These are phyloP conservation scores for Pterula multifida DNA, from an alignment of 1,284 basidiomycete species.

Conservation along the genomic window DNA sequence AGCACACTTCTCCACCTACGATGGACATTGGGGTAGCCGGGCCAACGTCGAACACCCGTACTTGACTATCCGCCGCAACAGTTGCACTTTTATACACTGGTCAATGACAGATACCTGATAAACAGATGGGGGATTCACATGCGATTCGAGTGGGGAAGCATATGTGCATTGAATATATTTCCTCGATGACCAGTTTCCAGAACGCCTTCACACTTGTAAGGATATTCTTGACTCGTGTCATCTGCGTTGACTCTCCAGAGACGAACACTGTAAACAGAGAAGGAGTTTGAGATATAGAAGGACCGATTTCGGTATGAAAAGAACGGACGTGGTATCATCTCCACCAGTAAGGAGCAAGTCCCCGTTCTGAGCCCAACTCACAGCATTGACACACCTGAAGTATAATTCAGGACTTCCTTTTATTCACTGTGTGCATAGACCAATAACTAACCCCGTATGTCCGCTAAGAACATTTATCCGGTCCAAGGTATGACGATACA, in stretches of 20 bases:
- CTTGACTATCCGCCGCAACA: conserved; percentile 70
- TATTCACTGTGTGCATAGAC: no score
- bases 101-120: conserved; percentile 12
- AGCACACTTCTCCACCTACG: not conserved
- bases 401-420: no score
- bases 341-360: conserved; percentile 66
- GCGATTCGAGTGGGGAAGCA: conserved; percentile 63
- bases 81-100: conserved; percentile 37
- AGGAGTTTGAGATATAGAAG: conserved; percentile 16
- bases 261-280: conserved; percentile 33
- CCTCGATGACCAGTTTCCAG: conserved; percentile 72
- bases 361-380: conserved; percentile 75
- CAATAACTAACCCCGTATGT: not conserved
- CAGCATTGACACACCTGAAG: conserved; percentile 68
- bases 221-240: conserved; percentile 22
- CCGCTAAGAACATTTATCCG: not conserved
- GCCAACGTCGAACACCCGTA: conserved; percentile 74
- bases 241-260: conserved; percentile 51
- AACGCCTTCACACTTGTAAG: conserved; percentile 48
- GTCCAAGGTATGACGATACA: not conserved
- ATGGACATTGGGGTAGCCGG: conserved; percentile 14
- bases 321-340: conserved; percentile 64
- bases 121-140: conserved; percentile 31
- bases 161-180: conserved; percentile 84
- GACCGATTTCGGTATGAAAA: not conserved